A percentile compares a stretch with the other conserved stretches of the same genome.
Evolutionary conservation across 192 early-diverging fungal genomes (phyloP).

Genomic region (Mortierella antarctica): DNA sequence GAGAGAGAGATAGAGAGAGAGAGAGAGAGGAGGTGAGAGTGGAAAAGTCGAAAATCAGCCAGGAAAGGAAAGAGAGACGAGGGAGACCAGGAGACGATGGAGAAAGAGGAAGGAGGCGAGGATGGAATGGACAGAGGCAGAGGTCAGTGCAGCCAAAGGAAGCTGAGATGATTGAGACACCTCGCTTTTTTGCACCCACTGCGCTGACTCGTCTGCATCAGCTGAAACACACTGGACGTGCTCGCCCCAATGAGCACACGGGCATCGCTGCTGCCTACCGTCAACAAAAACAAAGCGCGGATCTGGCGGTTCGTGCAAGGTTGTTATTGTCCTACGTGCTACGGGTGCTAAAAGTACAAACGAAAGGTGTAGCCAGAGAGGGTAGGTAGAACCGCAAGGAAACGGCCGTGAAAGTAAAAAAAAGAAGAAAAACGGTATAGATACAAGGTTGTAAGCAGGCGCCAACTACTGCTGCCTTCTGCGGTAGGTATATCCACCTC

Average conservation of each 20-base stretch:
- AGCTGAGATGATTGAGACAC: neutral
- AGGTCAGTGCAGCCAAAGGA: neutral
- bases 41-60: neutral
- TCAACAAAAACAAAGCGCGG: no score
- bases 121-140: neutral
- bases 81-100: neutral
- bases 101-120: no score
- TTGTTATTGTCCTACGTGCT: no score
- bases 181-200: no score
- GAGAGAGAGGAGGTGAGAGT: neutral
- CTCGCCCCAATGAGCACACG: no score
- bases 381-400: neutral
- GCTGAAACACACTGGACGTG: no score
- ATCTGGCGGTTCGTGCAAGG: no score
- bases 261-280: no score
- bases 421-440: neutral
- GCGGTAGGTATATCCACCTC: constrained; percentile 47
- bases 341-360: no score
- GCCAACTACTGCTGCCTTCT: constrained; percentile 11
- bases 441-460: neutral
- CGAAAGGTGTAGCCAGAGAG: neutral
- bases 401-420: neutral
- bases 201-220: no score
- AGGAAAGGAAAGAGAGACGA: neutral
- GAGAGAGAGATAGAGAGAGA: neutral